Base-by-base conservation (phyloP, 2,329 filamentous ascomycete genomes). In the Aspergillus arachidicola region DNA sequence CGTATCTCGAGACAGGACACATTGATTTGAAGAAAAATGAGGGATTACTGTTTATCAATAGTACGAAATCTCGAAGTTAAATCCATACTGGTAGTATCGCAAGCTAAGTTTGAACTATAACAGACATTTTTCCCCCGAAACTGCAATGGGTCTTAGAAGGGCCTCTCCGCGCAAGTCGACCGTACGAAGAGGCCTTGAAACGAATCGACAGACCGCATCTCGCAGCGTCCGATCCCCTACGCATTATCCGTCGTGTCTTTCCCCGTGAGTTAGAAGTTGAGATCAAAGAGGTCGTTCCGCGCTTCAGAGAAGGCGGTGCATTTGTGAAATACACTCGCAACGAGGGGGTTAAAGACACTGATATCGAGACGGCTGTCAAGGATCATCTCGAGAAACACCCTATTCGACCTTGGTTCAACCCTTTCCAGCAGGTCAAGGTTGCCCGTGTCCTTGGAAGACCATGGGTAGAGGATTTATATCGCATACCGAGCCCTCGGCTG, bases 401-500 rank as follows among this genome's bases (percentile, higher is more conserved):
- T 0, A 86, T 96, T 43, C 92, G 89, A 64, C 94, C 94, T 3
- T 96, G 94, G 91, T 97, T 95, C 82, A 96, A 90, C 69, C 93
- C 93, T 0, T 89, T 97, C 67, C 84, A 87, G 26, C 80, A 85
- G 16, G 89, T 96, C 61, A 85, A 87, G 56, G 88, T 89, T 4
- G 88, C 88, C 28, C 81, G 93, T 7, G 95, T 99, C 2, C 84
- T 87, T 60, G 95, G 95, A 11, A 87, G 89, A 26, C 95, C 95
- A 0, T 99, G 95, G 95, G 85, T 98, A 3, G 95, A 98, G 73
- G 95, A 99, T 74, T 81, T 99, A 32, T 91, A 93, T 69, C 87
- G 93, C 7, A 89, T 93, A 57, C 95, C 95, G 0, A 92, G 89
- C 62, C 84, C 83, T 46, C 85, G 91, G 32, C 73, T 99, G 43